These are phyloP conservation scores for Aulographum hederae DNA, from an alignment of 2,329 filamentous ascomycete species.

Conservation along the genomic window DNA sequence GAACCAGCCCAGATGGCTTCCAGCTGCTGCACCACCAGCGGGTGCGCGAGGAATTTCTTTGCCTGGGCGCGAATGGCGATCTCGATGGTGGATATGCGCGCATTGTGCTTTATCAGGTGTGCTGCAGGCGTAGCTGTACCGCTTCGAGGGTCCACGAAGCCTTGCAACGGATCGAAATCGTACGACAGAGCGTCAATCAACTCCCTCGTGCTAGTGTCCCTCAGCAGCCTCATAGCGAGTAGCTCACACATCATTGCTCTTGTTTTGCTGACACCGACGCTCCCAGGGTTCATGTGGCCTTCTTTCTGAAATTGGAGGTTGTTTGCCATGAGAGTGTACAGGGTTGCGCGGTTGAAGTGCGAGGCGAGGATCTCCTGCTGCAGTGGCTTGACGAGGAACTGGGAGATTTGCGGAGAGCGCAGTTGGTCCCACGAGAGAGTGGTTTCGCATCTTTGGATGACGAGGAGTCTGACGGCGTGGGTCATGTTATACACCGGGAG, in stretches of 20 bases:
- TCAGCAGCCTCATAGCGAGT: constrained; percentile 72
- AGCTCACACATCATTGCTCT: constrained; percentile 81
- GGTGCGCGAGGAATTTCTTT: constrained; percentile 82
- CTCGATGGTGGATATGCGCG: constrained; percentile 77
- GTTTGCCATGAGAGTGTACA: constrained; percentile 86
- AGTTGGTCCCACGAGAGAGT: constrained; percentile 89
- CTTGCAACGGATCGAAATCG: constrained; percentile 85
- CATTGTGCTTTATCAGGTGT: constrained; percentile 34
- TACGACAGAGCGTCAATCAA: constrained; percentile 89
- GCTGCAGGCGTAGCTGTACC: constrained; percentile 13
- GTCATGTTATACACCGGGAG: constrained; percentile 82
- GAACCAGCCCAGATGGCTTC: constrained; percentile 94
- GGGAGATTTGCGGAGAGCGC: constrained; percentile 85
- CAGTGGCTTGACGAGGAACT: constrained; percentile 90
- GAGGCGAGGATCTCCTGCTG: constrained; percentile 70
- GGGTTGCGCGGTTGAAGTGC: constrained; percentile 69
- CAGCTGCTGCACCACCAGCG: constrained; percentile 82
- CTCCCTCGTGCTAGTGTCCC: constrained; percentile 76
- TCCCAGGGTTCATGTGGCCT: constrained; percentile 61
- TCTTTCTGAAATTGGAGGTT: constrained; percentile 88
- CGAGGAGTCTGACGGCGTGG: constrained; percentile 71
- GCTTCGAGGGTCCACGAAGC: constrained; percentile 36
- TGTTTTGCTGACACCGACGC: constrained; percentile 66
- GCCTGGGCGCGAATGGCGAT: constrained; percentile 84
- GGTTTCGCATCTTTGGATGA: constrained; percentile 75